Conservation (phyloP, 2,329 filamentous ascomycete species). For the Curvularia verruculosa region DNA sequence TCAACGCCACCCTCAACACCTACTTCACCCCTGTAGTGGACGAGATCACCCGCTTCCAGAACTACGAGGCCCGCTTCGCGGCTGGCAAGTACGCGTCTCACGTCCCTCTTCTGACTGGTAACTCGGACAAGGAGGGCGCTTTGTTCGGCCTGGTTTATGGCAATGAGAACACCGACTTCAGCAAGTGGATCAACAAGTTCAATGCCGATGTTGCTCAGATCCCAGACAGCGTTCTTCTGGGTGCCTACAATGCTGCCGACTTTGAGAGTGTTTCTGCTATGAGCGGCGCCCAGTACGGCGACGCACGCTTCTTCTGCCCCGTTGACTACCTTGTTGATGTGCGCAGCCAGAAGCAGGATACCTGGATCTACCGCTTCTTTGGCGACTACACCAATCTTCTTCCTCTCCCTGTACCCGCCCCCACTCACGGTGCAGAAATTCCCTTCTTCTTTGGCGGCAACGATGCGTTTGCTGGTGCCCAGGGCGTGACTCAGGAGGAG, state of each 20-base stretch:
- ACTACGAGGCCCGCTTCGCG: conserved; percentile 31
- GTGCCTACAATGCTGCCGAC: conserved; percentile 47
- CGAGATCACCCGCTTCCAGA: conserved; percentile 29
- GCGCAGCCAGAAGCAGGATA: conserved; percentile 48
- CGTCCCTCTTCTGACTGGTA: conserved; percentile 35
- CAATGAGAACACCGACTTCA: conserved; percentile 43
- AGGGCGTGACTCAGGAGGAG: conserved; percentile 48
- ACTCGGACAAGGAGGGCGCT: conserved; percentile 36
- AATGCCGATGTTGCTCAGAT: conserved; percentile 51
- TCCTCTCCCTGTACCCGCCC: conserved; percentile 40
- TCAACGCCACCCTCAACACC: conserved; percentile 34
- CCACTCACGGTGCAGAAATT: conserved; percentile 52
- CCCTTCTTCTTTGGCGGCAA: conserved; percentile 57
- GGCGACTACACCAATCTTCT: conserved; percentile 47
- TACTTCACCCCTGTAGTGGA: conserved; percentile 33
- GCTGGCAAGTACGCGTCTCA: conserved; percentile 36
- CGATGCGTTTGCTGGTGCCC: conserved; percentile 47
- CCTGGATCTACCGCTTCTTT: conserved; percentile 55
- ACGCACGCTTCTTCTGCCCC: conserved; percentile 55
- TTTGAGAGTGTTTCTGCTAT: conserved; percentile 49
- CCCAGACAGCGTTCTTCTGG: conserved; percentile 41
- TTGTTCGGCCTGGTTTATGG: conserved; percentile 35
- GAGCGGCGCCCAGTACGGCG: conserved; percentile 53
- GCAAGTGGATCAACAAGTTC: conserved; percentile 54
- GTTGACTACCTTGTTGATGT: conserved; percentile 48